Evolutionary conservation across 768 basidiomycete genomes (phyloP), one percentile per base, ranked within the genome.

Genomic region (Trametes maxima): DNA sequence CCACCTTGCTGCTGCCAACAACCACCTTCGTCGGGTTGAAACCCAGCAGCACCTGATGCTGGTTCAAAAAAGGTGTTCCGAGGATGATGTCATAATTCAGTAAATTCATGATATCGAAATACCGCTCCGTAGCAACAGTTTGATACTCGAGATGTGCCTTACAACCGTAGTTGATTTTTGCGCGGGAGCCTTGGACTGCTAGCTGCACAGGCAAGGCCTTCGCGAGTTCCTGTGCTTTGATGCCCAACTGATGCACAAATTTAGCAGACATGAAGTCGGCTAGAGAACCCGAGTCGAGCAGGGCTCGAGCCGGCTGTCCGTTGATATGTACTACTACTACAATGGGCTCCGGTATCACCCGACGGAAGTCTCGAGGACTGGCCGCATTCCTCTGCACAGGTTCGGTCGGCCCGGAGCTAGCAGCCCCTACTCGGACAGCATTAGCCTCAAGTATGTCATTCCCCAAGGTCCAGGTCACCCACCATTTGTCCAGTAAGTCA

Each of bases 161-260:
- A 5, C 46, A 56, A 17, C 57, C 44, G 39, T 74, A 0, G n/a
- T n/a, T n/a, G n/a, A n/a, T n/a, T n/a, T n/a, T n/a, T n/a, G n/a
- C n/a, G n/a, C n/a, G n/a, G n/a, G 42, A 43, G 10, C 73, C 75
- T 5, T 66, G 62, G 0, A 70, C 70, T 1, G 73, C 72, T 0
- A 76, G 42, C 25, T 75, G 71, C 0, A 73, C 33, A 0, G 63
- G 50, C 14, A 70, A 25, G 2, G 62, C 66, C 51, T 67, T 67
- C 43, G 45, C 59, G 16, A 67, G 50, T 16, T 45, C 28, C 5
- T 19, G 13, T 6, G 36, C 3, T 33, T 39, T 5, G n/a, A 69
- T 21, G 39, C 59, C 60, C 1, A 71, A 28, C 55, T 70, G 63
- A 39, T 69, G 59, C 2, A 56, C 66, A 8, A 63, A 12, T 11